phyloP scores from a whole-genome alignment of 1,139 yeast species.

The Meyerozyma athensensis region DNA sequence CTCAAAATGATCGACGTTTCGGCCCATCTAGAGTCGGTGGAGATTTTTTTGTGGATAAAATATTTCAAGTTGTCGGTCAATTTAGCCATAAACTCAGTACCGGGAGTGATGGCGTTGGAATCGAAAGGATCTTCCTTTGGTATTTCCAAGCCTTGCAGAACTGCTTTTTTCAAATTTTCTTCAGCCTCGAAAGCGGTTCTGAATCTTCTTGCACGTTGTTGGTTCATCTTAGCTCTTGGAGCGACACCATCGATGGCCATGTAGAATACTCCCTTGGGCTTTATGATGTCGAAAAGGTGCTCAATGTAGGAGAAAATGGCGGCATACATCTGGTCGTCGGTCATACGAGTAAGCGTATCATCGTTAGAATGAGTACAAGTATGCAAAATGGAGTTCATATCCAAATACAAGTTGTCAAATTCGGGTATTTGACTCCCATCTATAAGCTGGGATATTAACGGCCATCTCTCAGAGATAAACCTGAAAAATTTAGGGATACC shows the following conservation, averaged over 20 bases:
- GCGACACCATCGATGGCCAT: conserved; percentile 99
- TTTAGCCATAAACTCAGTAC: conserved; percentile 95
- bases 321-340: conserved; percentile 89
- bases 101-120: conserved; percentile 94
- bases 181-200: conserved; percentile 95
- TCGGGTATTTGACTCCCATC: conserved; percentile 87
- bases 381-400: conserved; percentile 96
- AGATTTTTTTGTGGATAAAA: conserved; percentile 85
- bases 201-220: conserved; percentile 95
- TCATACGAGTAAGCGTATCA: conserved; percentile 53
- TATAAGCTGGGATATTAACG: conserved; percentile 82
- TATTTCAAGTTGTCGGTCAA: conserved; percentile 80
- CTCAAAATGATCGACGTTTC: conserved; percentile 77
- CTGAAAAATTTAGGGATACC: conserved; percentile 97
- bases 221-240: conserved; percentile 99
- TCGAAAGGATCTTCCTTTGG: conserved; percentile 83
- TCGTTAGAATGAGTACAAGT: conserved; percentile 83
- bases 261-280: conserved; percentile 81
- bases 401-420: conserved; percentile 90
- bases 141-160: conserved; percentile 54
- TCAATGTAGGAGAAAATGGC: conserved; percentile 94
- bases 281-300: conserved; percentile 81
- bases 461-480: conserved; percentile 99
- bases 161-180: conserved; percentile 61
- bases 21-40: conserved; percentile 91